A percentile compares a stretch with the other conserved stretches of the same genome.
Evolutionary conservation across 2,329 filamentous ascomycete genomes (phyloP).

Genomic region (Triangularia setosa): DNA sequence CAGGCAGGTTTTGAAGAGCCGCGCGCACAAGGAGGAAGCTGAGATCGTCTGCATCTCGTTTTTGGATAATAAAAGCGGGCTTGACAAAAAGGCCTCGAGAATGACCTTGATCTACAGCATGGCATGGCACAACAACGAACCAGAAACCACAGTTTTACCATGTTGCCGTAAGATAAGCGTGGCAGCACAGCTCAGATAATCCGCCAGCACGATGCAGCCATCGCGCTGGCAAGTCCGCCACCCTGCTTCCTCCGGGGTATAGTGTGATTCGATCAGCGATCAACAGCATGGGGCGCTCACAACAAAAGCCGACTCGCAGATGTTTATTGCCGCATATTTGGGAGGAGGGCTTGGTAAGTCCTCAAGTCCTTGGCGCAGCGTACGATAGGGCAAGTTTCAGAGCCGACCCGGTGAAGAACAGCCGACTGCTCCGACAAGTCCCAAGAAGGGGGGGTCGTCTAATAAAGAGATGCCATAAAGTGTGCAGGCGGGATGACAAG

Average conservation of each 20-base stretch:
- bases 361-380: slow-evolving; percentile 22
- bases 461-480: slow-evolving; percentile 13
- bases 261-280: neutral
- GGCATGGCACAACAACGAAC: neutral
- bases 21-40: neutral
- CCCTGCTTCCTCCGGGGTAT: neutral
- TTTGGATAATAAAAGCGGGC: neutral
- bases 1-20: neutral
- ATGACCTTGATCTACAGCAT: neutral
- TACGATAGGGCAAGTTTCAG: slow-evolving; percentile 14
- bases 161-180: neutral
- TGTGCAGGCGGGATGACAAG: neutral
- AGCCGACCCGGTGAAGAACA: slow-evolving; percentile 8
- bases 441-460: neutral
- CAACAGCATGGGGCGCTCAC: slow-evolving; percentile 11
- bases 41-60: slow-evolving; percentile 1
- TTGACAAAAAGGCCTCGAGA: neutral
- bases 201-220: neutral
- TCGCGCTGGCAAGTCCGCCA: neutral
- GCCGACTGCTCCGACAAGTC: slow-evolving; percentile 1
- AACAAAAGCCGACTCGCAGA: slow-evolving; percentile 9
- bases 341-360: slow-evolving; percentile 24
- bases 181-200: neutral
- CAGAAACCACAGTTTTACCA: neutral
- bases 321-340: slow-evolving; percentile 25